A percentile compares a stretch with the other conserved stretches of the same genome.
Conservation (phyloP, 306 rosid genomes). For the Malus domestica region ASM211411v1 NC_041790.1:31680501-31681000, state of each 20-base stretch:
- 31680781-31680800: neutral
- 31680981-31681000: slow-evolving; percentile 17
- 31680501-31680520: slow-evolving; percentile 4
- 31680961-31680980: neutral
- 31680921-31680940: neutral
- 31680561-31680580: slow-evolving; percentile 85
- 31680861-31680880: neutral
- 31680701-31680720: slow-evolving; percentile 51
- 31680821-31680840: neutral
- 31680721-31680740: slow-evolving; percentile 9
- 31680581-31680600: slow-evolving; percentile 87
- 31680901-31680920: neutral
- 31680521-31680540: slow-evolving; percentile 92
- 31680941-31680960: neutral
- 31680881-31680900: neutral
- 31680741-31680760: neutral
- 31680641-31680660: slow-evolving; percentile 85
- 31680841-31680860: neutral
- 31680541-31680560: slow-evolving; percentile 86
- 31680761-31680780: neutral
- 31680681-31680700: slow-evolving; percentile 84
- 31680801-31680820: neutral
- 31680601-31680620: slow-evolving; percentile 63
- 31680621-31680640: slow-evolving; percentile 76
- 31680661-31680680: slow-evolving; percentile 93